Percentiles rank a stretch among this genome's conserved stretches.
Conservation (phyloP, 2,329 filamentous ascomycete species). For the Arachnomyces sp. region DNA sequence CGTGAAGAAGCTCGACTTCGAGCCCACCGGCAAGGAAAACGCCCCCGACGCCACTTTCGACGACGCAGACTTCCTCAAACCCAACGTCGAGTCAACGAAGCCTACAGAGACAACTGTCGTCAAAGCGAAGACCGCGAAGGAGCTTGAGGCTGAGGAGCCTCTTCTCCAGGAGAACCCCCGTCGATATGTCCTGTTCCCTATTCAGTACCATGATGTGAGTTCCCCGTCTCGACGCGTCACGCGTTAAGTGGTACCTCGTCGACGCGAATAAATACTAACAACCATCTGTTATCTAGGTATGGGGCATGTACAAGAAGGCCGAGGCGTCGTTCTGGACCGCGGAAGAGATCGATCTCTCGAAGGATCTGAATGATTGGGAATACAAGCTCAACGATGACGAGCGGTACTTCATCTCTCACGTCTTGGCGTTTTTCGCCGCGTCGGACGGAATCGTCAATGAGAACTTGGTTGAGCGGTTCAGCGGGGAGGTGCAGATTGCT, state of each 20-base stretch:
- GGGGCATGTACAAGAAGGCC: constrained; percentile 99
- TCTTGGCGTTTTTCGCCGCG: constrained; percentile 97
- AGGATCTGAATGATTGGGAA: constrained; percentile 99
- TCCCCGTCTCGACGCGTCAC: constrained; percentile 42
- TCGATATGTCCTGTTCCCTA: constrained; percentile 95
- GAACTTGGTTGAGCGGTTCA: constrained; percentile 97
- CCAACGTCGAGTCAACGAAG: constrained; percentile 41
- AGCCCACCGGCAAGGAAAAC: constrained; percentile 73
- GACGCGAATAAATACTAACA: constrained; percentile 24
- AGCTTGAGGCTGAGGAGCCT: constrained; percentile 74
- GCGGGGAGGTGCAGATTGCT: constrained; percentile 88
- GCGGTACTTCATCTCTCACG: constrained; percentile 96
- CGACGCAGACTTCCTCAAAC: constrained; percentile 49
- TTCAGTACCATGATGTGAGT: constrained; percentile 98
- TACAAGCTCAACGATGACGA: constrained; percentile 94
- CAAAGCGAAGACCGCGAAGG: constrained; percentile 44
- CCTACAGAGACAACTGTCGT: constrained; percentile 11
- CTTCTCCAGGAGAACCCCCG: constrained; percentile 91
- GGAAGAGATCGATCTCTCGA: constrained; percentile 97
- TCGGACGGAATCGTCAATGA: constrained; percentile 99
- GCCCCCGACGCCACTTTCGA: constrained; percentile 45
- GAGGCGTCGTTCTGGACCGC: constrained; percentile 99
- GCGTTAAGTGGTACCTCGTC: constrained; percentile 54
- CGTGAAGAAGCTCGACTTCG: constrained; percentile 80
- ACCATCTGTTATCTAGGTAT: constrained; percentile 57